These are phyloP conservation scores for Diaporthe longicolla DNA, from an alignment of 2,329 filamentous ascomycete species.

Conservation along the genomic window DNA sequence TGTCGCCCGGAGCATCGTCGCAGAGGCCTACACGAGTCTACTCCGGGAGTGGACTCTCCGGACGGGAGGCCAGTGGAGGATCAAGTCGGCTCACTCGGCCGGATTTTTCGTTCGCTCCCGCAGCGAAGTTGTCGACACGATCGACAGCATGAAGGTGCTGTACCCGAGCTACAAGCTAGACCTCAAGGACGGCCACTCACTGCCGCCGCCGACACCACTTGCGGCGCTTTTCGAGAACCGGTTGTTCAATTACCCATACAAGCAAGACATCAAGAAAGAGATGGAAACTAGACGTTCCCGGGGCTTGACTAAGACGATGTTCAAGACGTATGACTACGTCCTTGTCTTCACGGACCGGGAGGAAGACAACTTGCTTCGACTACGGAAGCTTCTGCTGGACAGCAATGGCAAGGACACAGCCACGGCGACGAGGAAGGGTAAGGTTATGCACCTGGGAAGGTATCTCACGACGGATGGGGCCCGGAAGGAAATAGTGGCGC, in stretches of 20 bases:
- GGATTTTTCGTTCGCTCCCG: slow-evolving; percentile 47
- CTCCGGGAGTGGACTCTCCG: slow-evolving; percentile 44
- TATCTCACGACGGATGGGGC: slow-evolving; percentile 40
- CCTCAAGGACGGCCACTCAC: slow-evolving; percentile 39
- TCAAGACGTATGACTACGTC: slow-evolving; percentile 47
- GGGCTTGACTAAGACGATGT: slow-evolving; percentile 45
- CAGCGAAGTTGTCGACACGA: slow-evolving; percentile 42
- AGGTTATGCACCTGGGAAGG: slow-evolving; percentile 48
- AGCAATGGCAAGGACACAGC: slow-evolving; percentile 31
- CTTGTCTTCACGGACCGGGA: slow-evolving; percentile 48
- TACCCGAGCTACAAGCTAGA: slow-evolving; percentile 42
- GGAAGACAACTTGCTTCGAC: slow-evolving; percentile 47
- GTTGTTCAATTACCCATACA: slow-evolving; percentile 45
- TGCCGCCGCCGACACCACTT: slow-evolving; percentile 40
- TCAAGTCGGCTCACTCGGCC: slow-evolving; percentile 44
- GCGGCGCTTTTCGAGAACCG: slow-evolving; percentile 49
- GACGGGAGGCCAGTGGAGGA: slow-evolving; percentile 44
- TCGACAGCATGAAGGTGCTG: slow-evolving; percentile 45
- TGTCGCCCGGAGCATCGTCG: slow-evolving; percentile 45
- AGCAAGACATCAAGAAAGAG: slow-evolving; percentile 41
- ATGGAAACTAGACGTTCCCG: slow-evolving; percentile 40
- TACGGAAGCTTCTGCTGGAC: slow-evolving; percentile 45
- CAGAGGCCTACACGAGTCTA: slow-evolving; percentile 45
- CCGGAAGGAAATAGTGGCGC: slow-evolving; percentile 36
- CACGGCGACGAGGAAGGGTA: slow-evolving; percentile 43